These are phyloP conservation scores for Tremella yokohamensis DNA, from an alignment of 768 basidiomycete species.

Conservation along the genomic window DNA sequence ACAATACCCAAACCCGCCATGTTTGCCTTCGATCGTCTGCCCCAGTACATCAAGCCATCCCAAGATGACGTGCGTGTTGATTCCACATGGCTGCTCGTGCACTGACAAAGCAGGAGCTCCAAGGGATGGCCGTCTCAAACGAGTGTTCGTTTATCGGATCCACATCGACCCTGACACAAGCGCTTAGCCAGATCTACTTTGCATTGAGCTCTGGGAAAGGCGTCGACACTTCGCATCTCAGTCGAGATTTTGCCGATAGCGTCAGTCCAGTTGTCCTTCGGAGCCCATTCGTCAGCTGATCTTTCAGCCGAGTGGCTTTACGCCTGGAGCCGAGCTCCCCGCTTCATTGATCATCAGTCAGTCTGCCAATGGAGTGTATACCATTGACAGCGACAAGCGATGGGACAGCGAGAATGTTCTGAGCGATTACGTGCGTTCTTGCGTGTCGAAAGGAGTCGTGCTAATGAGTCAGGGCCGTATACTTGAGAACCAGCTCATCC, in stretches of 20 bases:
- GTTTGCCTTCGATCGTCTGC: constrained; percentile 77
- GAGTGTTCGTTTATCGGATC: constrained; percentile 71
- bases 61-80: constrained; percentile 60
- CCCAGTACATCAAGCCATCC: constrained; percentile 73
- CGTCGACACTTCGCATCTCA: constrained; percentile 64
- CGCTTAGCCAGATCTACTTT: constrained; percentile 83
- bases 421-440: constrained; percentile 42
- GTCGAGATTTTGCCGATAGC: constrained; percentile 60
- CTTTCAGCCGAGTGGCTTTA: constrained; percentile 62
- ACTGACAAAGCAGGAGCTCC: constrained; percentile 59
- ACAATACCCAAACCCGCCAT: constrained; percentile 70
- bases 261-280: constrained; percentile 52
- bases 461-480: constrained; percentile 65
- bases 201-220: constrained; percentile 68
- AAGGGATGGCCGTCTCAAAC: constrained; percentile 60
- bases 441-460: neutral
- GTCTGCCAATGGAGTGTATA: constrained; percentile 49
- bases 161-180: constrained; percentile 80
- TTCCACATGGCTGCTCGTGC: neutral
- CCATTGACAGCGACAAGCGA: constrained; percentile 53
- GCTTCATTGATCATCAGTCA: constrained; percentile 64
- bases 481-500: constrained; percentile 81
- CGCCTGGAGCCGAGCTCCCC: constrained; percentile 74
- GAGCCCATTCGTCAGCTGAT: constrained; percentile 15
- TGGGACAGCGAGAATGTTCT: constrained; percentile 50